Base-by-base conservation (phyloP, 257 asterid species). In the Nicotiana benthamiana region DNA sequence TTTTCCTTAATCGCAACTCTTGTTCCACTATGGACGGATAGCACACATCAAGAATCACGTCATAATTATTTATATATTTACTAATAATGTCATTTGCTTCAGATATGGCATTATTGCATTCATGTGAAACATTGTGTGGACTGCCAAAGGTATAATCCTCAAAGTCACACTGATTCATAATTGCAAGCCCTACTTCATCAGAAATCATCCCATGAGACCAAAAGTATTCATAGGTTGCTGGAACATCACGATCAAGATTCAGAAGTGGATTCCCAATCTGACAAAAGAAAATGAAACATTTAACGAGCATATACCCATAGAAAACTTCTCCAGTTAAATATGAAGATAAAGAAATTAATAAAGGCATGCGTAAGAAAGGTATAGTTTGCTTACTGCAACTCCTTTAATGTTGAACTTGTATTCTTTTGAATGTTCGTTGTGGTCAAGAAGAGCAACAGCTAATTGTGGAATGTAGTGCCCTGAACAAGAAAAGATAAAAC, bases 131-230 rank as follows among this genome's bases (percentile, higher is more conserved):
- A 46, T 92, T 94, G 85, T 96, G 99, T 4, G 96, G 92, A 78
- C 85, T 83, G n/a, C 86, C 89, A 65, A 87, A 96, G 0, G 94
- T 84, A 64, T 96, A 96, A 77, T 96, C 98, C 6, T 93, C 97
- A 79, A 96, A 94, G 40, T 92, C 92, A 65, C 99, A 96, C 20
- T 94, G 94, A 60, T 87, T 91, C 89, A 87, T 92, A 63, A 96
- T 90, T 80, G 95, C 53, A 40, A 88, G 93, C 59, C 97, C 96
- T 9, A 86, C 16, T 87, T 96, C 99, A 85, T 96, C 99, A 65
- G 99, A 96, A 79, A 96, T 94, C 98, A 96, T 92, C 34, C 99
- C 98, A 54, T 94, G 99, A 9, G 99, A 96, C 99, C 98, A 96
- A 79, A 90, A 96, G 86, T 53, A 96, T 17, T 94, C 97, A 17